A percentile compares a stretch with the other conserved stretches of the same genome.
Evolutionary conservation across 1,284 basidiomycete genomes (phyloP).

Genomic region (Sporisorium graminicola): DNA sequence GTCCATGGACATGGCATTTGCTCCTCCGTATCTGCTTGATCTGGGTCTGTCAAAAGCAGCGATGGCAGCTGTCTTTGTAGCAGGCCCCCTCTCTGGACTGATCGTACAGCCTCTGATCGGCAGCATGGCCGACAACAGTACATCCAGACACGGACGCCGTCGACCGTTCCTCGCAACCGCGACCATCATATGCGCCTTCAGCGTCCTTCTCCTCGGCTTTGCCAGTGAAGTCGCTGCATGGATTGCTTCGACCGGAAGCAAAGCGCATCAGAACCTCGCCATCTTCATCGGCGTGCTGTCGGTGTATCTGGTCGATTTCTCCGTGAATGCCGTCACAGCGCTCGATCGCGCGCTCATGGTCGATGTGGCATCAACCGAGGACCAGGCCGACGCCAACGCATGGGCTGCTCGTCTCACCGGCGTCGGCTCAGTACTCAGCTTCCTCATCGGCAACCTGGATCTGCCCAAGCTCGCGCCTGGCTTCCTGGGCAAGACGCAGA

Average conservation of each 20-base stretch:
- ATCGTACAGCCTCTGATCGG: conserved; percentile 70
- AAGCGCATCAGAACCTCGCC: conserved; percentile 72
- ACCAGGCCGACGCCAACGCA: conserved; percentile 89
- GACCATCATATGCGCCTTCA: conserved; percentile 59
- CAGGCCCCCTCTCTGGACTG: conserved; percentile 63
- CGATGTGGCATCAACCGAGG: conserved; percentile 74
- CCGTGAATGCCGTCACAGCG: conserved; percentile 89
- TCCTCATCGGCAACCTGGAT: conserved; percentile 63
- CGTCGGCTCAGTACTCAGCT: conserved; percentile 61
- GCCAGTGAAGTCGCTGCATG: conserved; percentile 59
- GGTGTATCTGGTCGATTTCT: conserved; percentile 92
- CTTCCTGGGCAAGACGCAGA: conserved; percentile 34
- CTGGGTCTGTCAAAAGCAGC: conserved; percentile 61
- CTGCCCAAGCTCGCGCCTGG: conserved; percentile 43
- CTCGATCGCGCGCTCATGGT: conserved; percentile 85
- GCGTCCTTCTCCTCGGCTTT: conserved; percentile 67
- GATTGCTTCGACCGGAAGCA: conserved; percentile 20
- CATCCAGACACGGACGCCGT: conserved; percentile 67
- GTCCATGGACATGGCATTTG: conserved; percentile 67
- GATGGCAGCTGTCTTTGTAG: conserved; percentile 64
- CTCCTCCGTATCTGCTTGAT: conserved; percentile 61
- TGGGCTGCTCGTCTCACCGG: conserved; percentile 88
- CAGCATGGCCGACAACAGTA: conserved; percentile 68
- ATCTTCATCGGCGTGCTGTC: conserved; percentile 84
- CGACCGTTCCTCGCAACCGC: conserved; percentile 69